Percentiles rank a stretch among this genome's conserved stretches.
phyloP scores from a whole-genome alignment of 768 basidiomycete species.

The Tephrocybe sp. region DNA sequence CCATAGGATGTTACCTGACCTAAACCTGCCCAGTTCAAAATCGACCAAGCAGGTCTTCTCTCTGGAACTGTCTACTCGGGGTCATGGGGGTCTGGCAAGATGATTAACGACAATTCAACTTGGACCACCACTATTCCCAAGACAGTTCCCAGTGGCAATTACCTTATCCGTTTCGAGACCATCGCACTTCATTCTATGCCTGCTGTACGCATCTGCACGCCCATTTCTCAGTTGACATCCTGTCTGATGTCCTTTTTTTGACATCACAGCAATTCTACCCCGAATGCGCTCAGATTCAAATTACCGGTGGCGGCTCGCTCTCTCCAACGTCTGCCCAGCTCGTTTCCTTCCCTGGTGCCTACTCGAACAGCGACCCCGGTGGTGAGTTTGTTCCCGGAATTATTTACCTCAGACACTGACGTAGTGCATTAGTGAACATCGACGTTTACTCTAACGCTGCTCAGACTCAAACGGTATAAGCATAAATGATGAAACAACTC shows the following conservation, averaged over 20 bases:
- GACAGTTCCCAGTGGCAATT: slow-evolving; percentile 42
- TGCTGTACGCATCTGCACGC: slow-evolving; percentile 33
- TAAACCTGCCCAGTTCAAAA: slow-evolving; percentile 37
- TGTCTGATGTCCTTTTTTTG: neutral
- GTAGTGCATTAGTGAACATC: slow-evolving; percentile 32
- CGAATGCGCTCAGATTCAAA: slow-evolving; percentile 47
- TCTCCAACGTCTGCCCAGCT: slow-evolving; percentile 44
- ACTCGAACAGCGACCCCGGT: slow-evolving; percentile 43
- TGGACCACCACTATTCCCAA: slow-evolving; percentile 48
- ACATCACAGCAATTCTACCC: slow-evolving; percentile 64
- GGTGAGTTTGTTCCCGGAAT: slow-evolving; percentile 24
- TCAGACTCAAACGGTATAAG: slow-evolving; percentile 27
- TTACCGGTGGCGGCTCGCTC: slow-evolving; percentile 39
- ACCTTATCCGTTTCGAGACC: slow-evolving; percentile 50
- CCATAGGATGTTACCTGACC: neutral
- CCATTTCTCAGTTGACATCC: neutral
- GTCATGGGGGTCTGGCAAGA: slow-evolving; percentile 41
- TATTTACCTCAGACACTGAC: slow-evolving; percentile 18
- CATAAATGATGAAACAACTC: neutral
- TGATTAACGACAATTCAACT: slow-evolving; percentile 43
- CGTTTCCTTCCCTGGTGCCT: slow-evolving; percentile 48
- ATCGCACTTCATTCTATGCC: slow-evolving; percentile 51
- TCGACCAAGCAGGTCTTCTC: slow-evolving; percentile 46
- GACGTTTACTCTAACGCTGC: slow-evolving; percentile 41
- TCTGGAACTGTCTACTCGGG: slow-evolving; percentile 40